These are phyloP conservation scores for Apodospora peruviana DNA, from an alignment of 495 filamentous ascomycete genomes.

Conservation along the genomic window DNA sequence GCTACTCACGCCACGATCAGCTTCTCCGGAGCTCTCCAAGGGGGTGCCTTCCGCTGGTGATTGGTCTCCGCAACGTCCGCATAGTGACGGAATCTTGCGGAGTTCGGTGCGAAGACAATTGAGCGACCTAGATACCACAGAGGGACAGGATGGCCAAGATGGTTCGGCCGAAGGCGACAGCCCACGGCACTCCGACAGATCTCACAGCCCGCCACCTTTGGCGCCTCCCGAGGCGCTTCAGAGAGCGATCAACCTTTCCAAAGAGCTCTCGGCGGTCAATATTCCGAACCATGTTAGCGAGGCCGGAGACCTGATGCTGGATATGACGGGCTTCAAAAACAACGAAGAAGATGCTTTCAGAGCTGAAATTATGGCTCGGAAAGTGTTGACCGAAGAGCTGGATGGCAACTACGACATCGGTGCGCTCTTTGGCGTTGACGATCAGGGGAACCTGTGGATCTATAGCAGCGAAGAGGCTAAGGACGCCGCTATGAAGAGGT, in stretches of 20 bases:
- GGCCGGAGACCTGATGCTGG: conserved; percentile 92
- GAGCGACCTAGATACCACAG: conserved; percentile 47
- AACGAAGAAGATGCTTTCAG: conserved; percentile 86
- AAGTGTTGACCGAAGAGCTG: conserved; percentile 88
- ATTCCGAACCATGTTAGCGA: conserved; percentile 90
- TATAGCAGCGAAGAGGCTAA: conserved; percentile 97
- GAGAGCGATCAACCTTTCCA: conserved; percentile 78
- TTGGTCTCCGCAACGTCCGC: conserved; percentile 35
- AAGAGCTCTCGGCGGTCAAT: conserved; percentile 81
- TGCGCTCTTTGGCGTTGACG: conserved; percentile 88
- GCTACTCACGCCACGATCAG: conserved; percentile 56
- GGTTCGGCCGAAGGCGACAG: conserved; percentile 33
- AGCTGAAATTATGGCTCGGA: conserved; percentile 89
- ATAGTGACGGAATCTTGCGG: conserved; percentile 42
- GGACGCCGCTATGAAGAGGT: conserved; percentile 54
- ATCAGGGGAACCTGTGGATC: conserved; percentile 95
- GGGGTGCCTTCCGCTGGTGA: conserved; percentile 39
- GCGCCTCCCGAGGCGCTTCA: conserved; percentile 70
- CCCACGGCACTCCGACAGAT: conserved; percentile 42
- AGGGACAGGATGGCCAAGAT: conserved; percentile 21
- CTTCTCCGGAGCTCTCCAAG: conserved; percentile 50
- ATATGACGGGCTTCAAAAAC: conserved; percentile 95
- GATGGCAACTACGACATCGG: conserved; percentile 96
- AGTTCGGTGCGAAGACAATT: conserved; percentile 29
- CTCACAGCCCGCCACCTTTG: conserved; percentile 73